A percentile compares a stretch with the other conserved stretches of the same genome.
Conservation (phyloP, 177 flowering plant species). For the Vitis hybrid region DNA sequence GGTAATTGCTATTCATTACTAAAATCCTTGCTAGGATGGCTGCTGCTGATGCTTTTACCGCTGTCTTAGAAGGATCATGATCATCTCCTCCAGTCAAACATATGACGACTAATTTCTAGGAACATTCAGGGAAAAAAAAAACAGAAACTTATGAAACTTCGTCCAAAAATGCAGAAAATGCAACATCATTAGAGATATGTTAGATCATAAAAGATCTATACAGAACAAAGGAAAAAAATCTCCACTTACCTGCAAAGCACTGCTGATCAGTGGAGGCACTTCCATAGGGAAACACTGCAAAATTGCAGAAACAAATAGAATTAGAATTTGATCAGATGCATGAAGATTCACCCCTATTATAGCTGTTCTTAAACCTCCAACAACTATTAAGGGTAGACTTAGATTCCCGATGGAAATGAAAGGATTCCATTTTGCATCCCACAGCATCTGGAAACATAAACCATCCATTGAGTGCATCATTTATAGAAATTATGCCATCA, state of each 20-base stretch:
- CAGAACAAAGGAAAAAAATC: not conserved
- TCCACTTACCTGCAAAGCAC: conserved; percentile 65
- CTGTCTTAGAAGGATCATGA: conserved; percentile 70
- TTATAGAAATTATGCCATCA: too few relatives aligned
- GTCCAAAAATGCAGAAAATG: not conserved
- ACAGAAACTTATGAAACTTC: not conserved
- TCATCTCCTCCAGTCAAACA: conserved; percentile 91
- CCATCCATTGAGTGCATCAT: too few relatives aligned
- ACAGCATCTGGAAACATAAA: too few relatives aligned
- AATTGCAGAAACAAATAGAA: conserved; percentile 9
- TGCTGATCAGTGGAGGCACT: conserved; percentile 73
- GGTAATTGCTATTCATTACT: conserved; percentile 80
- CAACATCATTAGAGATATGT: not conserved
- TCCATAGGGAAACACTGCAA: conserved; percentile 85
- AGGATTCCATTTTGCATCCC: too few relatives aligned
- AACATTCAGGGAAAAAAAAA: conserved; percentile 4
- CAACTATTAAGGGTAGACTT: too few relatives aligned
- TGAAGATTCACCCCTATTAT: too few relatives aligned
- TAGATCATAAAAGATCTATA: not conserved
- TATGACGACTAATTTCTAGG: conserved; percentile 70
- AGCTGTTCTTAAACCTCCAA: too few relatives aligned
- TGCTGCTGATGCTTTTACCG: conserved; percentile 76
- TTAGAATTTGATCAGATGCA: too few relatives aligned
- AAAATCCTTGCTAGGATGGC: conserved; percentile 86
- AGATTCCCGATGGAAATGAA: too few relatives aligned